Evolutionary conservation across 306 rosid genomes (phyloP).

Genomic region (Comarum palustre): DNA sequence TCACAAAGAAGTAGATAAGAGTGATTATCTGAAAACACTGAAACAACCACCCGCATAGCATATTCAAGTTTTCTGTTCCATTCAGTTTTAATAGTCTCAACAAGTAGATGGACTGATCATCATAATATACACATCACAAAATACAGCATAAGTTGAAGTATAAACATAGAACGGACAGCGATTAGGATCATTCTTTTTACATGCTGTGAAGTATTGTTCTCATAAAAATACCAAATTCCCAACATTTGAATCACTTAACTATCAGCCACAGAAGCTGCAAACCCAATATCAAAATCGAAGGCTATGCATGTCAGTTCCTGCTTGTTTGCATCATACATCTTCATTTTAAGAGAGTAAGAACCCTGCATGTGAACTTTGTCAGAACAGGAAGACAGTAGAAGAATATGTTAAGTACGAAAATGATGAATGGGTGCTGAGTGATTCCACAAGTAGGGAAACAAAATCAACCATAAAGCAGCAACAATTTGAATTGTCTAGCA

Average conservation of each 20-base stretch:
- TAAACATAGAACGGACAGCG: not conserved
- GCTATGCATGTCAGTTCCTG: constrained; percentile 61
- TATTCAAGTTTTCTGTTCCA: constrained; percentile 7
- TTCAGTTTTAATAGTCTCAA: constrained; percentile 1
- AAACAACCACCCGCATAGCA: not conserved
- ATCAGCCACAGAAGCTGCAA: constrained; percentile 62
- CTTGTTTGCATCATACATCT: constrained; percentile 48
- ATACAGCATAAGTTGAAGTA: constrained; percentile 7
- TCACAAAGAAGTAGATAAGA: not conserved
- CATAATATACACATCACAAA: constrained; percentile 16
- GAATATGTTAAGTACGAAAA: constrained; percentile 5
- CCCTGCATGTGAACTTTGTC: constrained; percentile 51
- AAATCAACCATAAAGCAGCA: not conserved
- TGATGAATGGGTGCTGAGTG: not conserved
- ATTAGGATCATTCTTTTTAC: constrained; percentile 19
- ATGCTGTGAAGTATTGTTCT: constrained; percentile 15
- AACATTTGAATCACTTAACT: constrained; percentile 34
- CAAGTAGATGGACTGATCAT: constrained; percentile 4
- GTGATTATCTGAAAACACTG: not conserved
- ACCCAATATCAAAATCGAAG: constrained; percentile 64
- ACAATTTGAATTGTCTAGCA: not conserved
- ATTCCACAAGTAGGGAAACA: not conserved
- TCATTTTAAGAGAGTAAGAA: constrained; percentile 68
- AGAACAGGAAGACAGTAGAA: constrained; percentile 10
- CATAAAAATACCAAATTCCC: constrained; percentile 14